A percentile compares a stretch with the other conserved stretches of the same genome.
Conservation (phyloP, 176 grass and related monocot genomes). For the Ananas comosus region DNA sequence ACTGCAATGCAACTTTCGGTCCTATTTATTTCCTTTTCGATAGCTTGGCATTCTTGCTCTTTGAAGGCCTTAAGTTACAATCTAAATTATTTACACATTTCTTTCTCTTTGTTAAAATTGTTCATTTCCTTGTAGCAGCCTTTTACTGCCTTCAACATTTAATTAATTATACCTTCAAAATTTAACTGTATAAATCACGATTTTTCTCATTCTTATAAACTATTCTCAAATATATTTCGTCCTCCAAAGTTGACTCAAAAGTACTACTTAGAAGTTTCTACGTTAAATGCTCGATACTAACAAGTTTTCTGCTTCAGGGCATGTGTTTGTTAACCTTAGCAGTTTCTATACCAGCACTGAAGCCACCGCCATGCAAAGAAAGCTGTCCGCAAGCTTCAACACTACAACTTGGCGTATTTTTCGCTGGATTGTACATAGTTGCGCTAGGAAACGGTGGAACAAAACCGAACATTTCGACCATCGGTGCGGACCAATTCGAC, state of each 20-base stretch:
- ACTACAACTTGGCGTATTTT: conserved; percentile 57
- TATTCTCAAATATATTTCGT: background rate
- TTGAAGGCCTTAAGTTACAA: too few relatives aligned
- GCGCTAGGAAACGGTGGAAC: conserved; percentile 69
- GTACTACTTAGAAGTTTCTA: background rate
- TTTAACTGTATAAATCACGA: too few relatives aligned
- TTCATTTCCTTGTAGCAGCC: too few relatives aligned
- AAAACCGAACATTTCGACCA: conserved; percentile 89
- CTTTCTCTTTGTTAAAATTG: too few relatives aligned
- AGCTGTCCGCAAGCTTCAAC: conserved; percentile 37
- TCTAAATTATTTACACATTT: too few relatives aligned
- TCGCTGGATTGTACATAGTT: conserved; percentile 61
- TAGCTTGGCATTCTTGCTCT: too few relatives aligned
- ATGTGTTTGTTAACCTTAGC: conserved; percentile 64
- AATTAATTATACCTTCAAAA: too few relatives aligned
- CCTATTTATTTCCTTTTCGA: too few relatives aligned
- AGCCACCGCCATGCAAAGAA: conserved; percentile 41
- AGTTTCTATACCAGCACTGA: conserved; percentile 54
- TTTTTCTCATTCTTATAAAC: too few relatives aligned
- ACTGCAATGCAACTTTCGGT: too few relatives aligned
- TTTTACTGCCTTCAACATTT: too few relatives aligned
- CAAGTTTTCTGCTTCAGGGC: conserved; percentile 34
- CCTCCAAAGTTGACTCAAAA: background rate
- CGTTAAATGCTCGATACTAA: background rate
- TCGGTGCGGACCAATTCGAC: conserved; percentile 93